Percentiles rank a stretch among this genome's conserved stretches.
Evolutionary conservation across 148 eudicot genomes (phyloP).

Genomic region (Spergularia bocconei): DNA sequence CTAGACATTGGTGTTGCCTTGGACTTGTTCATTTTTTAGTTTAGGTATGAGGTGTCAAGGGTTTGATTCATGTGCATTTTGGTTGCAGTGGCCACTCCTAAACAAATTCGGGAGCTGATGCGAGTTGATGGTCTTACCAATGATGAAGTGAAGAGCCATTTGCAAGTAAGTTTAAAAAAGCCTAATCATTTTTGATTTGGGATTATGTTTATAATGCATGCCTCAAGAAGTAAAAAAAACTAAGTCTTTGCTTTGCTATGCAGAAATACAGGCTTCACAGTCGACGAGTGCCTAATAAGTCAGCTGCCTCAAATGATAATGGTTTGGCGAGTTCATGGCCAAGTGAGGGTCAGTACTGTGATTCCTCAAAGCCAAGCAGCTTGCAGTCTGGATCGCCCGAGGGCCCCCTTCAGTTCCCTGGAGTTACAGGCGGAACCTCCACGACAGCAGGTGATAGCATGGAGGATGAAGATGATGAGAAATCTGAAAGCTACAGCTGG

Average conservation of each 20-base stretch:
- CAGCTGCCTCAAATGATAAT: constrained; percentile 24
- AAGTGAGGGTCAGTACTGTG: constrained; percentile 30
- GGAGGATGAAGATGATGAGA: constrained; percentile 65
- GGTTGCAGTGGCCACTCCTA: constrained; percentile 82
- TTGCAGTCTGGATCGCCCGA: constrained; percentile 70
- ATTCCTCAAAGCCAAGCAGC: constrained; percentile 44
- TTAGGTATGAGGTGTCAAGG: no score
- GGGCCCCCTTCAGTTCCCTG: constrained; percentile 54
- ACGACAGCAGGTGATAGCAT: constrained; percentile 48
- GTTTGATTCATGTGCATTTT: background rate
- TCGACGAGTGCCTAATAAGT: constrained; percentile 36
- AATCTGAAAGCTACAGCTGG: constrained; percentile 49
- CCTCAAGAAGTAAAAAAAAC: background rate
- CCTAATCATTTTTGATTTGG: background rate
- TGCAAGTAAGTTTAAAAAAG: constrained; percentile 50
- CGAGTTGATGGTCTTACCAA: constrained; percentile 86
- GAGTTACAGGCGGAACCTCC: constrained; percentile 39
- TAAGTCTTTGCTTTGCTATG: background rate
- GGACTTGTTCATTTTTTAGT: no score
- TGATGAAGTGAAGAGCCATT: constrained; percentile 92
- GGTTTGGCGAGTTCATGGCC: constrained; percentile 35
- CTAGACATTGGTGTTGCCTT: no score
- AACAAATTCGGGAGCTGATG: constrained; percentile 90
- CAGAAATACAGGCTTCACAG: constrained; percentile 87
- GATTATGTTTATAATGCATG: background rate